These are phyloP conservation scores for Phytophthora fragariae DNA, from an alignment of 352 stramenopile species.

Conservation along the genomic window DNA sequence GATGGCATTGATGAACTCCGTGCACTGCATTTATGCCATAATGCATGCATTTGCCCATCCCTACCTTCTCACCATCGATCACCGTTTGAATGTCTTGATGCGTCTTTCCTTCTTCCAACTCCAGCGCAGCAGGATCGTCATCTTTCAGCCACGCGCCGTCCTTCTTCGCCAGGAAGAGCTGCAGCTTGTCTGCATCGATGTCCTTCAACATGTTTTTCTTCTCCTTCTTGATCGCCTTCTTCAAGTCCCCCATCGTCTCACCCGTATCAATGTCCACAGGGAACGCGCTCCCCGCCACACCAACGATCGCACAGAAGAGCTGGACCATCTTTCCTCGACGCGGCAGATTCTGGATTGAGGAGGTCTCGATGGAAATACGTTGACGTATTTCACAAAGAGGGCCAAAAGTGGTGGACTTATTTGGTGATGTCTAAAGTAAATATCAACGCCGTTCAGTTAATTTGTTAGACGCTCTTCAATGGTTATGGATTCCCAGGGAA, in stretches of 20 bases:
- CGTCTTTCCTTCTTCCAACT: no score
- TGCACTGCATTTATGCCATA: no score
- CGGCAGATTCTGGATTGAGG: neutral
- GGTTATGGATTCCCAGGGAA: no score
- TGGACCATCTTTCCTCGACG: neutral
- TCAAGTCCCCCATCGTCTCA: no score
- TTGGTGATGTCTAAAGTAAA: neutral
- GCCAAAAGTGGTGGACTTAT: constrained; percentile 34
- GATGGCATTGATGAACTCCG: no score
- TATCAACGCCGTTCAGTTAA: no score
- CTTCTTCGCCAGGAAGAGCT: neutral
- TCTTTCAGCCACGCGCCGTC: no score
- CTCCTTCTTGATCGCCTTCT: neutral
- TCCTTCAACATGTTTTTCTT: neutral
- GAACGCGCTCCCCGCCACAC: neutral
- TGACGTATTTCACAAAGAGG: constrained; percentile 30
- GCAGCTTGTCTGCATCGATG: neutral
- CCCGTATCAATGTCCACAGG: neutral
- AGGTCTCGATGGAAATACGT: constrained; percentile 4
- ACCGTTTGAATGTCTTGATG: no score
- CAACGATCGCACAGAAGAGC: neutral
- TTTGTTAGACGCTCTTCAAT: no score
- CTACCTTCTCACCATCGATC: no score
- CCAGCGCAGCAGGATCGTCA: no score
- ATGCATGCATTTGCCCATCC: no score